phyloP scores from a whole-genome alignment of 352 stramenopile species.

The Phytophthora hibernalis region DNA sequence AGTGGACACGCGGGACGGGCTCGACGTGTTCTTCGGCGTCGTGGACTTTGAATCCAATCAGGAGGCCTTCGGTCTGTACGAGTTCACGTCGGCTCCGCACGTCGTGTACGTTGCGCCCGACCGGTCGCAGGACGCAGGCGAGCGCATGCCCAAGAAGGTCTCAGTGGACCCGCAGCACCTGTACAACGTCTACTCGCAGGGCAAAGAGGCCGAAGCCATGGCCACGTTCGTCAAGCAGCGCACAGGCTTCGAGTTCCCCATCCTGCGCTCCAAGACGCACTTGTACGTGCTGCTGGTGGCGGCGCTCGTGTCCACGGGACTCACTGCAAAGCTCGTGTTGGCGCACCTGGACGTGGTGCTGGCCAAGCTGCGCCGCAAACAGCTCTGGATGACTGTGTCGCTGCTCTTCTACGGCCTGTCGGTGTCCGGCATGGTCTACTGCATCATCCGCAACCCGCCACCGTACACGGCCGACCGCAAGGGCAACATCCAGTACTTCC shows the following conservation, averaged over 20 bases:
- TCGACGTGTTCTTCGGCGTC: conserved; percentile 81
- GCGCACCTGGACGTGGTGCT: conserved; percentile 77
- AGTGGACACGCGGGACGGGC: conserved; percentile 75
- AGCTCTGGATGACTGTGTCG: conserved; percentile 89
- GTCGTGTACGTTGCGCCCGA: conserved; percentile 80
- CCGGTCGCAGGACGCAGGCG: conserved; percentile 55
- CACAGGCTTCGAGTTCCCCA: conserved; percentile 79
- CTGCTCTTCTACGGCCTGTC: conserved; percentile 89
- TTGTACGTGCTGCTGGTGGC: conserved; percentile 55
- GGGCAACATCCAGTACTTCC: conserved; percentile 89
- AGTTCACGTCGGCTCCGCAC: conserved; percentile 82
- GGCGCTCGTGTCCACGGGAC: conserved; percentile 39
- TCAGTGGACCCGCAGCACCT: conserved; percentile 61
- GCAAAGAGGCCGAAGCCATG: conserved; percentile 76
- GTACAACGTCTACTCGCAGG: conserved; percentile 83
- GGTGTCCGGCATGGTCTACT: conserved; percentile 91
- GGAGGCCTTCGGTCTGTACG: conserved; percentile 73
- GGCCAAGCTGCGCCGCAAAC: conserved; percentile 76
- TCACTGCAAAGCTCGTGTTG: conserved; percentile 69
- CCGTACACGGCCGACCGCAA: conserved; percentile 75
- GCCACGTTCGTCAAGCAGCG: conserved; percentile 80
- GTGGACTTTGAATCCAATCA: conserved; percentile 83
- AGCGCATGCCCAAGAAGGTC: conserved; percentile 58
- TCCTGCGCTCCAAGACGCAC: conserved; percentile 77
- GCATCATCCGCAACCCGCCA: conserved; percentile 88